These are phyloP conservation scores for Ophiostoma novo-ulmi DNA, from an alignment of 2,329 filamentous ascomycete species.

Conservation along the genomic window DNA sequence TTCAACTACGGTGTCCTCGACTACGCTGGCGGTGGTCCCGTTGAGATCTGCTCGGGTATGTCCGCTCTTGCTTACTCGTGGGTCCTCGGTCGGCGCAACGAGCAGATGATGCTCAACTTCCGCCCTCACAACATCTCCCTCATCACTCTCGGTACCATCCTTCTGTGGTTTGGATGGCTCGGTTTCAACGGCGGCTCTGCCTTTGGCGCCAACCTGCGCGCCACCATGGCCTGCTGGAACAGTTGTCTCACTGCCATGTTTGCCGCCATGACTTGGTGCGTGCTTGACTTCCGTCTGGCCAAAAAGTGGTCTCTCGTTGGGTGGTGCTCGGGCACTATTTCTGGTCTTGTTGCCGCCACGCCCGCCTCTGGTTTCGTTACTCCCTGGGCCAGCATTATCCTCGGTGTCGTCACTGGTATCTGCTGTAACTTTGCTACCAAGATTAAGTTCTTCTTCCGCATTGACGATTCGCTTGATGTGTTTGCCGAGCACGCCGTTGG, in stretches of 20 bases:
- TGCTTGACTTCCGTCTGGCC: conserved; percentile 91
- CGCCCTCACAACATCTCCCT: conserved; percentile 97
- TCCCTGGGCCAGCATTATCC: conserved; percentile 61
- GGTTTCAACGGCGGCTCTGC: conserved; percentile 97
- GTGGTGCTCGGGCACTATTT: conserved; percentile 68
- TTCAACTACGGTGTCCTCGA: conserved; percentile 88
- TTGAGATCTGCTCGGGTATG: conserved; percentile 93
- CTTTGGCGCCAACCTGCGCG: conserved; percentile 89
- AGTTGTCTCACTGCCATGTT: conserved; percentile 90
- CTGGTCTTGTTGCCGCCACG: conserved; percentile 64
- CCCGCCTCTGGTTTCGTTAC: conserved; percentile 64
- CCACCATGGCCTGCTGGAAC: conserved; percentile 97
- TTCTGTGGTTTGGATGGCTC: conserved; percentile 98
- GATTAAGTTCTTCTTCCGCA: conserved; percentile 56
- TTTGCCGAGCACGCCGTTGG: conserved; percentile 67
- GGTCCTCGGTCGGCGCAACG: conserved; percentile 91
- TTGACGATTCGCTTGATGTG: conserved; percentile 67
- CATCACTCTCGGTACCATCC: conserved; percentile 88
- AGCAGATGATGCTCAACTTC: conserved; percentile 99
- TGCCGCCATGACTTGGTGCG: conserved; percentile 84
- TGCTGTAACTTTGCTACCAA: conserved; percentile 66
- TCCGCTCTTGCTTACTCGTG: conserved; percentile 92
- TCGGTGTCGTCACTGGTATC: conserved; percentile 62
- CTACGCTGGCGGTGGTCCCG: conserved; percentile 92
- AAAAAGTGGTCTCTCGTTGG: conserved; percentile 85